phyloP scores from a whole-genome alignment of 768 basidiomycete species.

The Suillus cothurnatus region DNA sequence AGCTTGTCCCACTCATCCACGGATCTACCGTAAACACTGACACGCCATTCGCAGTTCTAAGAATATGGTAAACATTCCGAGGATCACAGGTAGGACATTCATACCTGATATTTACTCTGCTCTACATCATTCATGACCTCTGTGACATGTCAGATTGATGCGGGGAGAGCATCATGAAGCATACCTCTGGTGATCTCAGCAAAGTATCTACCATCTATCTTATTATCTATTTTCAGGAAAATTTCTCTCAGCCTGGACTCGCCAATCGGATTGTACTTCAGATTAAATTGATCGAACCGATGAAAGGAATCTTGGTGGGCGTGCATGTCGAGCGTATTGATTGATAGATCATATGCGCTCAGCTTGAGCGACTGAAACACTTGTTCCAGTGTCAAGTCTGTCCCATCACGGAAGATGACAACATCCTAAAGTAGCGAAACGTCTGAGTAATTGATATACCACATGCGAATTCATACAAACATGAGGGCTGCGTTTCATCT shows the following conservation, averaged over 20 bases:
- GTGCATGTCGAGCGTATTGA: slow-evolving; percentile 99
- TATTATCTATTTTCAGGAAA: slow-evolving; percentile 98
- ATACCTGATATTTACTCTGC: slow-evolving; percentile 96
- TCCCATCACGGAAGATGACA: slow-evolving; percentile 93
- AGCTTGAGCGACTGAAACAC: slow-evolving; percentile 97
- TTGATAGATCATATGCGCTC: slow-evolving; percentile 96
- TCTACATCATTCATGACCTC: slow-evolving; percentile 98
- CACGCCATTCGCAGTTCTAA: slow-evolving; percentile 95
- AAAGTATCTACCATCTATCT: slow-evolving; percentile 87
- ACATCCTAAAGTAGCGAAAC: slow-evolving; percentile 63
- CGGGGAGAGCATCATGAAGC: slow-evolving; percentile 12
- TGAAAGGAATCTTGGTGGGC: slow-evolving; percentile 98
- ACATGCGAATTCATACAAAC: slow-evolving; percentile 41
- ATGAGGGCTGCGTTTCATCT: slow-evolving; percentile 87
- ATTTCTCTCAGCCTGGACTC: slow-evolving; percentile 95
- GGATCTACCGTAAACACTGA: slow-evolving; percentile 91
- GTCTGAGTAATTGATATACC: slow-evolving; percentile 3
- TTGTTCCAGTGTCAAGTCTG: slow-evolving; percentile 83
- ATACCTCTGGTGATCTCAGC: slow-evolving; percentile 92
- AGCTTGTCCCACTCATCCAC: slow-evolving; percentile 95
- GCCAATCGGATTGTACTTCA: slow-evolving; percentile 97
- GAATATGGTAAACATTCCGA: background rate
- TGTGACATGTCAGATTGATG: slow-evolving; percentile 32
- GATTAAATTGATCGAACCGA: slow-evolving; percentile 97
- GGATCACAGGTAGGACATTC: slow-evolving; percentile 10